phyloP scores from a whole-genome alignment of 331 rosid genomes.

The Acacia pycnantha region DNA sequence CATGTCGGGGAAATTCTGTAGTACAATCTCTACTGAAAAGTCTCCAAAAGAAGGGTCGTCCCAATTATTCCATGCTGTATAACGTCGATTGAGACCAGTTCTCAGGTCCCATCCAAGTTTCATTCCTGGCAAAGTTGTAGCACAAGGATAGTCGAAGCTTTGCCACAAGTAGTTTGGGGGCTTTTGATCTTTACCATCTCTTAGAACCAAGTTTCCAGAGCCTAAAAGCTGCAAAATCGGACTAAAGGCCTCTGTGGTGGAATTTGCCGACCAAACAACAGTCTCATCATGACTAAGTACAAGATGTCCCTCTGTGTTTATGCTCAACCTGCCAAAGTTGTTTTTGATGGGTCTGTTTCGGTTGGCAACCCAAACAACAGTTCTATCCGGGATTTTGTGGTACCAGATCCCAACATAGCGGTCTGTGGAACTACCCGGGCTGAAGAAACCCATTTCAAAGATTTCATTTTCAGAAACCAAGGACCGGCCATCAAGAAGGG shows the following conservation, averaged over 20 bases:
- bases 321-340: constrained; percentile 14
- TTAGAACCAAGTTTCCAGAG: constrained; percentile 43
- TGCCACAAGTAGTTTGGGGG: not conserved
- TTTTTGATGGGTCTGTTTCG: constrained; percentile 28
- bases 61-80: constrained; percentile 32
- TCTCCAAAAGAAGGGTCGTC: constrained; percentile 40
- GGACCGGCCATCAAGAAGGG: constrained; percentile 20
- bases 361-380: constrained; percentile 56
- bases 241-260: constrained; percentile 4
- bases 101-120: constrained; percentile 40
- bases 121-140: constrained; percentile 36
- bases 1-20: constrained; percentile 22
- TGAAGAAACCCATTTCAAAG: constrained; percentile 55
- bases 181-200: constrained; percentile 21
- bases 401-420: constrained; percentile 49
- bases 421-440: constrained; percentile 25
- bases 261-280: constrained; percentile 37
- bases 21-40: constrained; percentile 18
- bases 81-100: constrained; percentile 16
- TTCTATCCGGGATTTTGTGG: constrained; percentile 24
- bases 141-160: constrained; percentile 34
- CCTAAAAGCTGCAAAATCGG: constrained; percentile 30
- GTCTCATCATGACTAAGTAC: constrained; percentile 19
- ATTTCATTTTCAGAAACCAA: constrained; percentile 33
- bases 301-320: constrained; percentile 29